Base-by-base conservation (phyloP, 2,329 filamentous ascomycete species). In the Biscogniauxia mediterranea region DNA sequence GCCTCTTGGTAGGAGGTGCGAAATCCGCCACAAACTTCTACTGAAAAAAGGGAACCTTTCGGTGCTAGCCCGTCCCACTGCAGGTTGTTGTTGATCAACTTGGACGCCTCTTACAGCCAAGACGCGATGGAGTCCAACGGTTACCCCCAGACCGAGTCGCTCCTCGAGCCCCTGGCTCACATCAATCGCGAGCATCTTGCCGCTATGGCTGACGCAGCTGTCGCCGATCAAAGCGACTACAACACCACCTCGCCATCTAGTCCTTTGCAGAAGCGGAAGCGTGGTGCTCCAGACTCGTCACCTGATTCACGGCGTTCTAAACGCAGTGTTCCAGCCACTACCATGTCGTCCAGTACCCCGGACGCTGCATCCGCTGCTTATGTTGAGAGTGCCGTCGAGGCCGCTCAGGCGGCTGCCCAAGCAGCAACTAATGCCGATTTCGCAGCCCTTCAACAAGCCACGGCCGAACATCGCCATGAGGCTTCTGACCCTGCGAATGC, bases 201-300 rank as follows among this genome's bases (percentile, higher is more conserved):
- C 46, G 71, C 68, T 56, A 85, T 85, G 82, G 77, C 82, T 61
- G 80, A 84, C 51, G 69, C 78, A 38, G 73, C 80, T 57, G 71
- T 74, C 25, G 71, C 76, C 26, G 81, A 84, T 55, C 82, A 84
- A 58, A 74, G 79, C 57, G 81, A 83, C 60, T 76, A 83, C 58
- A 76, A 78, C 52, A 75, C 66, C 62, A 77, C 69, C 65, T 75
- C 58, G 70, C 75, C 66, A 77, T 79, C 69, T 21, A 75, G 72
- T 58, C 82, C 83, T 11, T 75, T 75, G 17, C 79, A 82, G 69
- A 87, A 86, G 75, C 78, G 84, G 62, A 86, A 86, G 77, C 82
- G 84, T 57, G 77, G 79, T 59, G 68, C 70, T 15, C 73, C 75
- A 21, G 81, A 82, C 58, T 77, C 78, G 8, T 74, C 72, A 2